A percentile compares a stretch with the other conserved stretches of the same genome.
phyloP scores from a whole-genome alignment of 805 yeast genomes.

The Zygosaccharomyces siamensis region DNA sequence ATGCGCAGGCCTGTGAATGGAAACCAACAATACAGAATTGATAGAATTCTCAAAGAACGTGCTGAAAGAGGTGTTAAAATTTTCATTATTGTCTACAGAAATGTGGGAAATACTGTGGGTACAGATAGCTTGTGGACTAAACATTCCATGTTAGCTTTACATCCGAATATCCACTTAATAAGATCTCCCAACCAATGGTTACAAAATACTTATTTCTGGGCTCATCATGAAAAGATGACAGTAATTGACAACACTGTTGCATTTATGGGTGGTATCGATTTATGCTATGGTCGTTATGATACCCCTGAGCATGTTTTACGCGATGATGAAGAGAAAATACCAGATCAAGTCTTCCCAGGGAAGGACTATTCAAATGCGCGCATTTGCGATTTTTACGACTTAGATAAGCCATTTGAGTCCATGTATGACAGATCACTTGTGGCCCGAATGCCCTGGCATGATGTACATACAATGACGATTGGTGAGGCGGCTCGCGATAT shows the following conservation, averaged over 20 bases:
- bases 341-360: slow-evolving; percentile 76
- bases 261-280: slow-evolving; percentile 91
- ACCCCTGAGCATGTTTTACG: slow-evolving; percentile 90
- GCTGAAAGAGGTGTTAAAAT: slow-evolving; percentile 95
- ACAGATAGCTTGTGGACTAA: slow-evolving; percentile 94
- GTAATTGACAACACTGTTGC: slow-evolving; percentile 84
- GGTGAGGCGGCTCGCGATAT: slow-evolving; percentile 94
- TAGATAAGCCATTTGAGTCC: slow-evolving; percentile 83
- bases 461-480: slow-evolving; percentile 90
- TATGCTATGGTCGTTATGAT: slow-evolving; percentile 93
- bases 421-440: slow-evolving; percentile 77
- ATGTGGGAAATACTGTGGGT: slow-evolving; percentile 88
- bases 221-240: slow-evolving; percentile 93
- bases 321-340: slow-evolving; percentile 59
- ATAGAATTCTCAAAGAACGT: slow-evolving; percentile 77
- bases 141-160: slow-evolving; percentile 81
- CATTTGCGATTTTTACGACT: slow-evolving; percentile 73
- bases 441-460: slow-evolving; percentile 99
- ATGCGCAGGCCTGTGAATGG: slow-evolving; percentile 92
- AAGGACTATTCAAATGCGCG: slow-evolving; percentile 97
- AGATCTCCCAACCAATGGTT: slow-evolving; percentile 93
- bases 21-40: slow-evolving; percentile 89
- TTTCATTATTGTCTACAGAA: slow-evolving; percentile 85
- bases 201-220: slow-evolving; percentile 95
- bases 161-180: slow-evolving; percentile 81